Base-by-base conservation (phyloP, 805 yeast species). In the Yarrowia divulgata region DNA sequence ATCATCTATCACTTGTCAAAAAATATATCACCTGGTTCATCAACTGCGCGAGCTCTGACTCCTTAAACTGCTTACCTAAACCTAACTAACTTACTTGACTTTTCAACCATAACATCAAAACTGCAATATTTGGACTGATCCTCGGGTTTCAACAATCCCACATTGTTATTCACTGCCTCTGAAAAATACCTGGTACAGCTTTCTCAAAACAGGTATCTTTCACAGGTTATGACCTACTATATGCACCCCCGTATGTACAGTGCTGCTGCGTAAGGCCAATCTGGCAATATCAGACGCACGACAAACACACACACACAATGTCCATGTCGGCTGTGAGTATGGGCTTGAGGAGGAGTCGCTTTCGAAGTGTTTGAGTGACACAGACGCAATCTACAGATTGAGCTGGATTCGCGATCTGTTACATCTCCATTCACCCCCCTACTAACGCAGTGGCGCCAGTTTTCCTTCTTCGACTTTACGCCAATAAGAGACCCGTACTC, bases 401-500 rank as follows among this genome's bases (percentile, higher is more conserved):
- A n/a, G 16, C 29, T 9, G 29, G n/a, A n/a, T n/a, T n/a, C n/a
- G n/a, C n/a, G n/a, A n/a, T 29, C 34, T 23, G 8, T 8, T 8
- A 29, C 37, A 7, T 39, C 43, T 39, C n/a, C 43, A 37, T 8
- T 6, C 35, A 39, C 40, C 40, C 2, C 12, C 43, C 8, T 2
- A 16, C 68, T 60, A 46, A 54, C 63, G 35, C 69, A 78, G 79
- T 90, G 93, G 93, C 82, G 94, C 70, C 97, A 90, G 75, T 90
- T 94, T 78, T 91, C 91, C 71, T 90, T 94, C 78, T 93, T 90
- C 77, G 97, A 92, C 67, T 83, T 86, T 45, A 83, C 88, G 0
- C 97, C 97, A 7, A 89, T 95, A 19, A 80, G 88, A 71, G 99
- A 95, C 75, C 98, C 98, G 6, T 81, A 85, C 70, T 83, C 85